These are phyloP conservation scores for Dictyostelium intermedium DNA, from an alignment of 78 protist genomes.

Conservation along the genomic window DNA sequence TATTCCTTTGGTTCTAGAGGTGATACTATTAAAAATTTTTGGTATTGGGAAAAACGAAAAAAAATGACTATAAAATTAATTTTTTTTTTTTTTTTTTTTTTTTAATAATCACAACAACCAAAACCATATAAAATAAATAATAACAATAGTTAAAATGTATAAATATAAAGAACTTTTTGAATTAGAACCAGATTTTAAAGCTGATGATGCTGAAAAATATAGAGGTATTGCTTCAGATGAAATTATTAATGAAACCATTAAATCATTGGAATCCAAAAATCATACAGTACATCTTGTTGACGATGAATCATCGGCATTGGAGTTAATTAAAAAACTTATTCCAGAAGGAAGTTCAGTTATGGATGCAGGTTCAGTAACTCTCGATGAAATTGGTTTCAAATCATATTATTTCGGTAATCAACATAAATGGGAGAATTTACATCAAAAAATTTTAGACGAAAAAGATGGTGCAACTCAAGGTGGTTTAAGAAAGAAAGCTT, in stretches of 20 bases:
- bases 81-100: no score
- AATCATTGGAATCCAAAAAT: background rate
- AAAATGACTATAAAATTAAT: background rate
- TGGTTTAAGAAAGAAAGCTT: background rate
- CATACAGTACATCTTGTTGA: background rate
- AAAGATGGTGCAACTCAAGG: slow-evolving; percentile 20
- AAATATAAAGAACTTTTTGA: background rate
- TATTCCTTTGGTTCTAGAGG: background rate
- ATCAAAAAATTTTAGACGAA: slow-evolving; percentile 5
- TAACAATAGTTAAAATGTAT: background rate
- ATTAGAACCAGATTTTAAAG: slow-evolving; percentile 1
- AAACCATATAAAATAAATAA: background rate
- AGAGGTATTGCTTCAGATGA: background rate
- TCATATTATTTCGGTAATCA: background rate
- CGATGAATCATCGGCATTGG: background rate
- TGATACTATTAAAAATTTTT: no score
- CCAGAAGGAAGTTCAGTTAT: background rate
- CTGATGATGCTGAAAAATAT: background rate
- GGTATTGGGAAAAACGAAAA: no score
- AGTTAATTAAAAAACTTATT: background rate
- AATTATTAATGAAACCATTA: background rate
- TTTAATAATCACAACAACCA: no score
- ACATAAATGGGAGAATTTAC: slow-evolving; percentile 20
- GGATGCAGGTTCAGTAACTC: slow-evolving; percentile 21
- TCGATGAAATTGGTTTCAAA: slow-evolving; percentile 15